phyloP scores from a whole-genome alignment of 73 alveolate species.

The Paramecium pentaurelia region DNA sequence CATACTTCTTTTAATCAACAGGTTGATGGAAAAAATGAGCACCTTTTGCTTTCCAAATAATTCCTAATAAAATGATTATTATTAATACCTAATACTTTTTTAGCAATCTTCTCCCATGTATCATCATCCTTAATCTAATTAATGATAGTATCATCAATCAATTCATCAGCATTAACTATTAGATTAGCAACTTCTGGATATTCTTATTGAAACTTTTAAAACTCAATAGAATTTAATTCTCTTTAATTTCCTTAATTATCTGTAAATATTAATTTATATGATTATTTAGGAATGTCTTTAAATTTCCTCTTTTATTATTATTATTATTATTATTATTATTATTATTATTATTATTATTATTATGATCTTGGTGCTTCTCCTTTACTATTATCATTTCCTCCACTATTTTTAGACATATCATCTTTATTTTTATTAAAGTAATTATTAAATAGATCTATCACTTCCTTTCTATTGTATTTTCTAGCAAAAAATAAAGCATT shows the following conservation, averaged over 20 bases:
- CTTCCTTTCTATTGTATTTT: slow-evolving; percentile 69
- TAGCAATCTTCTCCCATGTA: slow-evolving; percentile 63
- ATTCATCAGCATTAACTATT: slow-evolving; percentile 54
- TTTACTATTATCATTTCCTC: slow-evolving; percentile 13
- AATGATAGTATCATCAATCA: slow-evolving; percentile 50
- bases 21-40: slow-evolving; percentile 91
- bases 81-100: slow-evolving; percentile 64
- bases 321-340: not conserved
- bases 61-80: not conserved
- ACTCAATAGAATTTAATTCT: slow-evolving; percentile 49
- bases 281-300: slow-evolving; percentile 9
- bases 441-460: slow-evolving; percentile 63
- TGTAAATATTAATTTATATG: slow-evolving; percentile 52
- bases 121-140: slow-evolving; percentile 54
- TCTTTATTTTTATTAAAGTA: slow-evolving; percentile 32
- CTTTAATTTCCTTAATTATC: slow-evolving; percentile 63
- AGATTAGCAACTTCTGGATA: slow-evolving; percentile 63
- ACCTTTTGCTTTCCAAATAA: slow-evolving; percentile 88
- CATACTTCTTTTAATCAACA: slow-evolving; percentile 85
- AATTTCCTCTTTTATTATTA: not conserved
- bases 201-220: slow-evolving; percentile 38
- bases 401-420: slow-evolving; percentile 45
- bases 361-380: slow-evolving; percentile 5
- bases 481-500: slow-evolving; percentile 81
- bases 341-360: not conserved